phyloP scores from a whole-genome alignment of 805 yeast genomes.

The Candida mattraensis region DNA sequence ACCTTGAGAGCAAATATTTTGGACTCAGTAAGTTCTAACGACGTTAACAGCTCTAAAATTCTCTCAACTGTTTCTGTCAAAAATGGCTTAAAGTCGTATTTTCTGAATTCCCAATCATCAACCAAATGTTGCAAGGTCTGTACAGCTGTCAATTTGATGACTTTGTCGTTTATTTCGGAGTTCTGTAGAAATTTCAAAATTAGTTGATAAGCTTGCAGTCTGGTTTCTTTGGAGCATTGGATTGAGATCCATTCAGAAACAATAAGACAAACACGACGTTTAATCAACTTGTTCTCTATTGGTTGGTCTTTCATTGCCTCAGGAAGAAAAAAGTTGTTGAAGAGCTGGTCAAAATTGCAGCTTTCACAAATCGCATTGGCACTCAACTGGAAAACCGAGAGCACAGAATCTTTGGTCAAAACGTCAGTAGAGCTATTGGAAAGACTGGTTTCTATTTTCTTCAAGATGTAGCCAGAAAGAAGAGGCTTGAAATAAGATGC shows the following conservation, averaged over 20 bases:
- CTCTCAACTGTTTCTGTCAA: conserved; percentile 50
- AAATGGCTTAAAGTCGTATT: conserved; percentile 65
- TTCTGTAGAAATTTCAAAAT: conserved; percentile 46
- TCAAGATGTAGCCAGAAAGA: conserved; percentile 54
- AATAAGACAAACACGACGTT: conserved; percentile 74
- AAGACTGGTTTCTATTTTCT: conserved; percentile 52
- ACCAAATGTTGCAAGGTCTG: conserved; percentile 67
- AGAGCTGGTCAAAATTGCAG: conserved; percentile 67
- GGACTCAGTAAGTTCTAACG: conserved; percentile 65
- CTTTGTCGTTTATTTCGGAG: conserved; percentile 58
- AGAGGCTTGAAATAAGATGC: conserved; percentile 60
- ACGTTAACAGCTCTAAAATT: conserved; percentile 50
- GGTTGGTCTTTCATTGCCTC: conserved; percentile 47
- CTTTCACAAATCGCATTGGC: conserved; percentile 61
- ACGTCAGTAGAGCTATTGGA: conserved; percentile 39
- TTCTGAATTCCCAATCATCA: conserved; percentile 86
- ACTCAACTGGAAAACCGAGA: conserved; percentile 81
- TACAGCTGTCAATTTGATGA: conserved; percentile 75
- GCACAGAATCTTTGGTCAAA: conserved; percentile 72
- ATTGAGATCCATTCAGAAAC: conserved; percentile 80
- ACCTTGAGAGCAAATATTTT: conserved; percentile 73
- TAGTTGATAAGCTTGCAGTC: conserved; percentile 58
- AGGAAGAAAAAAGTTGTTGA: conserved; percentile 65
- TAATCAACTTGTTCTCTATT: conserved; percentile 60
- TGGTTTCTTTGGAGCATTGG: conserved; percentile 57